Evolutionary conservation across 2,329 filamentous ascomycete species (phyloP).

Genomic region (Botrytis deweyae): DNA sequence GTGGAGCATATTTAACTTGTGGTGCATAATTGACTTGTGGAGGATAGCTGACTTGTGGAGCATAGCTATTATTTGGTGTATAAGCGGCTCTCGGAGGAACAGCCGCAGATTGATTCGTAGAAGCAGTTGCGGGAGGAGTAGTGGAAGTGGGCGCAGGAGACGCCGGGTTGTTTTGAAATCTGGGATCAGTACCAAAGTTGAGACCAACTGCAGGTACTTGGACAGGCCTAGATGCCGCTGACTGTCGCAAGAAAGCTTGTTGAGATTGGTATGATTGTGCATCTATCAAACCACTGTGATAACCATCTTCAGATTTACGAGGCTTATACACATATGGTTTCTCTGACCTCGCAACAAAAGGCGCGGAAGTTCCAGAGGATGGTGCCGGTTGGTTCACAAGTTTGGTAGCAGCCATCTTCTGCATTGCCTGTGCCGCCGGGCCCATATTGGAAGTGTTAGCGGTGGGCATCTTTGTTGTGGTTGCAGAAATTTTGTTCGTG

Average conservation of each 20-base stretch:
- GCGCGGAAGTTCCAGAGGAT: constrained; percentile 27
- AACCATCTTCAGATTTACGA: constrained; percentile 29
- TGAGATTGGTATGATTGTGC: constrained; percentile 38
- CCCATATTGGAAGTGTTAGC: neutral
- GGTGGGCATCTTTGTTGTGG: constrained; percentile 37
- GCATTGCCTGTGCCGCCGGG: neutral
- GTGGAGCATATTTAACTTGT: constrained; percentile 13
- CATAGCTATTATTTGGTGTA: neutral
- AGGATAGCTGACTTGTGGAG: neutral
- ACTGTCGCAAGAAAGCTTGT: constrained; percentile 39
- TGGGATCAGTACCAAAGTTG: constrained; percentile 38
- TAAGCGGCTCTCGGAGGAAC: neutral
- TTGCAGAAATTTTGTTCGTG: constrained; percentile 30
- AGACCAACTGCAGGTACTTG: constrained; percentile 29
- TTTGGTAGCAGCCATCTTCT: neutral
- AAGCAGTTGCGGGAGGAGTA: neutral
- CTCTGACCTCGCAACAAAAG: constrained; percentile 39
- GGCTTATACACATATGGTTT: constrained; percentile 58
- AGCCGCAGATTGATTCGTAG: constrained; percentile 12
- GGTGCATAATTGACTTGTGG: constrained; percentile 7
- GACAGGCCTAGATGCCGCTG: constrained; percentile 24
- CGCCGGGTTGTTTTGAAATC: constrained; percentile 26
- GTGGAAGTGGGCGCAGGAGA: constrained; percentile 8
- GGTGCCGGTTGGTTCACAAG: constrained; percentile 33
- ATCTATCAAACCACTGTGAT: constrained; percentile 35